Conservation (phyloP, 2,329 filamentous ascomycete species). For the Lachnum nothofagi region DNA sequence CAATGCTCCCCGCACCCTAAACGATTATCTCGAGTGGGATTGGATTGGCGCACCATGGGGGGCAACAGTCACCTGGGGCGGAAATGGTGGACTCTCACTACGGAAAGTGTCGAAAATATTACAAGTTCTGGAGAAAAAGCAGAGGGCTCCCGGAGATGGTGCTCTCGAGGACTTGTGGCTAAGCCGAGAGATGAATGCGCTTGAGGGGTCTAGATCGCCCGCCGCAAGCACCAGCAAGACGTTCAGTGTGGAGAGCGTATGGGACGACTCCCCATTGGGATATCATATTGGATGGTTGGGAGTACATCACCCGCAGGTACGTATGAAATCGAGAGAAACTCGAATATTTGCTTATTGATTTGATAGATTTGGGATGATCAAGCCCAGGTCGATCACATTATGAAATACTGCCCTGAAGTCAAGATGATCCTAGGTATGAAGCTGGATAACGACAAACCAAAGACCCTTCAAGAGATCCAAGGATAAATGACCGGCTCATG, state of each 20-base stretch:
- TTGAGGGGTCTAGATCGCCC: constrained; percentile 29
- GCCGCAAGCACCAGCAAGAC: constrained; percentile 33
- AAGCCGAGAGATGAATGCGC: constrained; percentile 23
- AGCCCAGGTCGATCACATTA: constrained; percentile 42
- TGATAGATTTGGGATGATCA: constrained; percentile 43
- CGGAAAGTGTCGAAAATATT: constrained; percentile 26
- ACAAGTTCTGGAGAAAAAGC: constrained; percentile 32
- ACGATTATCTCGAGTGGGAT: constrained; percentile 49
- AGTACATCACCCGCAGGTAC: constrained; percentile 39
- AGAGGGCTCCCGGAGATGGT: constrained; percentile 36
- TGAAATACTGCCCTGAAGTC: constrained; percentile 52
- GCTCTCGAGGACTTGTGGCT: constrained; percentile 52
- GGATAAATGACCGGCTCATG: too few relatives aligned
- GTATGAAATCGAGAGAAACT: constrained; percentile 25
- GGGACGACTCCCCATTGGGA: constrained; percentile 47
- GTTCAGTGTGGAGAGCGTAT: constrained; percentile 46
- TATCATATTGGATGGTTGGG: constrained; percentile 42
- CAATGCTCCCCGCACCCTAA: constrained; percentile 45
- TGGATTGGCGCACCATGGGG: constrained; percentile 37
- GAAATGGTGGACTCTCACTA: constrained; percentile 30
- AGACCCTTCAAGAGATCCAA: constrained; percentile 9
- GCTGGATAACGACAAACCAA: constrained; percentile 39
- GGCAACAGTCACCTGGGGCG: constrained; percentile 21
- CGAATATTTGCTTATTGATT: constrained; percentile 18
- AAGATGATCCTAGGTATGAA: constrained; percentile 52